These are phyloP conservation scores for Penicillium sp. DNA, from an alignment of 2,329 filamentous ascomycete species.

Conservation along the genomic window DNA sequence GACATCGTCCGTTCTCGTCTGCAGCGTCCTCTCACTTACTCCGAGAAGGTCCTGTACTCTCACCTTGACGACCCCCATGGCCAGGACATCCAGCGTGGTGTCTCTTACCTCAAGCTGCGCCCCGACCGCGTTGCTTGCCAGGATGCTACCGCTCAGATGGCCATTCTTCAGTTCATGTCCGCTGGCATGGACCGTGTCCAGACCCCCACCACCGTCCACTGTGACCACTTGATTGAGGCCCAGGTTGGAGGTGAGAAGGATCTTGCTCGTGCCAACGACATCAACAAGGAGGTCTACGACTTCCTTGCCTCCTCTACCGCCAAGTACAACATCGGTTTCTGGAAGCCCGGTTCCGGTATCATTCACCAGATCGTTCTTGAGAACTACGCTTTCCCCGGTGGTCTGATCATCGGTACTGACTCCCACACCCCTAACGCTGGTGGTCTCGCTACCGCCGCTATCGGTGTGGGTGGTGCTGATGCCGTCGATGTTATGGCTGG, in stretches of 20 bases:
- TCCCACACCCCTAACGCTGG: conserved; percentile 97
- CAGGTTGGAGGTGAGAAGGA: conserved; percentile 92
- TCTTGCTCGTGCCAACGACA: conserved; percentile 81
- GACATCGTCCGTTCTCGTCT: conserved; percentile 82
- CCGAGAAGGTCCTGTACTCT: conserved; percentile 99
- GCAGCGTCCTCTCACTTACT: conserved; percentile 89
- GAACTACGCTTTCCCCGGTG: conserved; percentile 99
- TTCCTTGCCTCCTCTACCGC: conserved; percentile 91
- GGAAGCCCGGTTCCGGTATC: conserved; percentile 97
- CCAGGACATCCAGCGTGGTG: conserved; percentile 94
- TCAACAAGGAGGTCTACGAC: conserved; percentile 99
- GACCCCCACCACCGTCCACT: conserved; percentile 94
- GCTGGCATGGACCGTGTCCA: conserved; percentile 94
- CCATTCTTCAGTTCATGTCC: conserved; percentile 99
- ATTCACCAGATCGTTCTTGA: conserved; percentile 98
- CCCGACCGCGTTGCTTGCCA: conserved; percentile 98
- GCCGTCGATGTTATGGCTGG: conserved; percentile 98
- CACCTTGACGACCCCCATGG: conserved; percentile 95
- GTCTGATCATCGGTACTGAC: conserved; percentile 95
- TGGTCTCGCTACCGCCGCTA: conserved; percentile 90
- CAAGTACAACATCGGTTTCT: conserved; percentile 99
- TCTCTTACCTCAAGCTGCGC: conserved; percentile 92
- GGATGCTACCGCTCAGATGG: conserved; percentile 99
- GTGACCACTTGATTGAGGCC: conserved; percentile 98
- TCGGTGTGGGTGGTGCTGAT: conserved; percentile 97